Conservation (phyloP, 192 early-diverging fungal genomes). For the Gryganskiella cystojenkinii region DNA sequence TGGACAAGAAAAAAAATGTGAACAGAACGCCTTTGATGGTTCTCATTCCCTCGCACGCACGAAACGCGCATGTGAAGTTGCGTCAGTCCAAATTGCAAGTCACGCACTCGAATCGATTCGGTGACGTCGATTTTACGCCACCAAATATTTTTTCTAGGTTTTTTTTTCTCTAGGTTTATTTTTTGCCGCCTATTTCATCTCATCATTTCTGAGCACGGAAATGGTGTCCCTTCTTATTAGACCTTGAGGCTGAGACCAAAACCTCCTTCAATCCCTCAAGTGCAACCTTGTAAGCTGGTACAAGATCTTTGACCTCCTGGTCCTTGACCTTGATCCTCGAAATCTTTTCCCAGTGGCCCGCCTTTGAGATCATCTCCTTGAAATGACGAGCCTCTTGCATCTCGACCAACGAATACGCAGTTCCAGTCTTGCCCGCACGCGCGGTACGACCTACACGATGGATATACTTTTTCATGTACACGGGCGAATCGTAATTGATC, state of each 20-base stretch:
- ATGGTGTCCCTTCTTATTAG: constrained; percentile 8
- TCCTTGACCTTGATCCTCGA: constrained; percentile 62
- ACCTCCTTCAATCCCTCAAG: constrained; percentile 45
- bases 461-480: constrained; percentile 87
- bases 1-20: too few species aligned
- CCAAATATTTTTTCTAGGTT: too few species aligned
- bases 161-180: too few species aligned
- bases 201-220: neutral
- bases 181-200: too few species aligned
- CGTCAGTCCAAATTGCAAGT: too few species aligned
- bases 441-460: constrained; percentile 94
- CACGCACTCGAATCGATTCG: too few species aligned
- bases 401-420: constrained; percentile 80
- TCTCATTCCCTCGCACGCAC: too few species aligned
- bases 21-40: too few species aligned
- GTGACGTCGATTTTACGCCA: too few species aligned
- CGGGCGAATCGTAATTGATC: constrained; percentile 89
- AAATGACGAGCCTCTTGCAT: constrained; percentile 76
- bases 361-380: constrained; percentile 75
- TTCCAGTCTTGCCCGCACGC: constrained; percentile 86
- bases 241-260: constrained; percentile 12
- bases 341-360: constrained; percentile 69
- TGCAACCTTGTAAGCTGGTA: constrained; percentile 48
- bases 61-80: too few species aligned
- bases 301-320: constrained; percentile 48